Evolutionary conservation across 495 filamentous ascomycete genomes (phyloP).

Genomic region (Lindgomyces ingoldianus): DNA sequence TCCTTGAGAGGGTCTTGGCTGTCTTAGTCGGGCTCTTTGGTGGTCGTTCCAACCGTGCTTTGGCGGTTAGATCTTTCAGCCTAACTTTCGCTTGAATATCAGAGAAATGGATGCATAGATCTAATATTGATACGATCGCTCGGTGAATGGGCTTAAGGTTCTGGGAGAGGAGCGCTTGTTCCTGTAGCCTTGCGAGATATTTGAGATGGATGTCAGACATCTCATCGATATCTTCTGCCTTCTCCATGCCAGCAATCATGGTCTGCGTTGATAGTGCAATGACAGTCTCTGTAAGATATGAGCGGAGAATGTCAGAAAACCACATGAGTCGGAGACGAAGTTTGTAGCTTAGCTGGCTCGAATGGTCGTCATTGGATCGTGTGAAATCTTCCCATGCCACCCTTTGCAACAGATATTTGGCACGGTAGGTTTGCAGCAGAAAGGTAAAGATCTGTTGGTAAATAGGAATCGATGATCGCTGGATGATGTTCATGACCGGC

Average conservation of each 20-base stretch:
- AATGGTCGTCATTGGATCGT: constrained; percentile 26
- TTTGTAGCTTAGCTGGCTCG: constrained; percentile 57
- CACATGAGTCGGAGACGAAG: constrained; percentile 75
- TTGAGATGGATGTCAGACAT: constrained; percentile 71
- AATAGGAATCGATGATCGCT: constrained; percentile 55
- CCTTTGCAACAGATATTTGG: constrained; percentile 66
- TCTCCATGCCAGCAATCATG: constrained; percentile 56
- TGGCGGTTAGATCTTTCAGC: neutral
- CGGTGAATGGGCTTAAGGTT: constrained; percentile 42
- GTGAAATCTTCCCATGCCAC: constrained; percentile 50
- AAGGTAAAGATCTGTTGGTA: constrained; percentile 75
- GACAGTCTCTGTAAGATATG: constrained; percentile 73
- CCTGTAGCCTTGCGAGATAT: constrained; percentile 62
- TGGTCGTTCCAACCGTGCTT: neutral
- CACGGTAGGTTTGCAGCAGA: constrained; percentile 73
- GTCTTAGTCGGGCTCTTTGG: constrained; percentile 3
- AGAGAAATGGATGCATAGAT: constrained; percentile 56
- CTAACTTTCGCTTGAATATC: constrained; percentile 42
- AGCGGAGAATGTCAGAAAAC: constrained; percentile 72
- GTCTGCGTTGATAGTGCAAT: constrained; percentile 57
- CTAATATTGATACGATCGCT: constrained; percentile 44
- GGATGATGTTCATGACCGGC: constrained; percentile 83
- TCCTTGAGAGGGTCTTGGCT: constrained; percentile 34
- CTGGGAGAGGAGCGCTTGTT: constrained; percentile 64
- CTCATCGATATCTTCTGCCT: constrained; percentile 72